Evolutionary conservation across 306 rosid genomes (phyloP), one percentile per base, ranked within the genome.

Genomic region (Cucurbita pepo): DNA sequence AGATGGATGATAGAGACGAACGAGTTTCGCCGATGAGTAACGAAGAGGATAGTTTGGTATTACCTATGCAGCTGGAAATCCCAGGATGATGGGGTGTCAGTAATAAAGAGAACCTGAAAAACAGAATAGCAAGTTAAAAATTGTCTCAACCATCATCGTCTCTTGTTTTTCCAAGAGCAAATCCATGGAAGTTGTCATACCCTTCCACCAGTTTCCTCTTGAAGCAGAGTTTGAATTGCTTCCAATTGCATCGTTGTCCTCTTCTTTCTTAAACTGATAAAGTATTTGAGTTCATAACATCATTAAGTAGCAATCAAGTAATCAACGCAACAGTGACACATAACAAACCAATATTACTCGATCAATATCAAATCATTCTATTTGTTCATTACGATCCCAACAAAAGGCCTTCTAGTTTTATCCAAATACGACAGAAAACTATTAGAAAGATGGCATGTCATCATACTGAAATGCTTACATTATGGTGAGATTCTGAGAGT

Each of bases 141-240:
- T 5, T 0, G 30, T 40, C 18, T 45, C 34, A 51, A 71, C 11
- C 60, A 43, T 16, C 44, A 10, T 19, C 47, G 45, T 7, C 21
- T 74, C 55, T 47, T 45, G 34, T 55, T 72, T 59, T 9, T 43
- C 44, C 16, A 51, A 50, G 5, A 51, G 10, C 8, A 15, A 50
- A 70, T 36, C 45, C 8, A 70, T 50, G 18, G 48, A n/a, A 37
- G 71, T 19, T 77, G 44, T 75, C 81, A 37, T 86, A 92, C 97
- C 97, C 84, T 92, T 78, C 97, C 97, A 92, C 97, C 97, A 92
- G 78, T 92, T 90, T 76, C 96, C 97, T 40, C 97, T 81, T 54
- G 95, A 87, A 69, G 86, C 87, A 10, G 79, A 54, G 79, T 83
- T 82, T 22, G 92, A 77, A 73, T 83, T 84, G 55, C 70, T 81